Base-by-base conservation (phyloP, 768 basidiomycete species). In the Udeniomyces megalosporus region DNA sequence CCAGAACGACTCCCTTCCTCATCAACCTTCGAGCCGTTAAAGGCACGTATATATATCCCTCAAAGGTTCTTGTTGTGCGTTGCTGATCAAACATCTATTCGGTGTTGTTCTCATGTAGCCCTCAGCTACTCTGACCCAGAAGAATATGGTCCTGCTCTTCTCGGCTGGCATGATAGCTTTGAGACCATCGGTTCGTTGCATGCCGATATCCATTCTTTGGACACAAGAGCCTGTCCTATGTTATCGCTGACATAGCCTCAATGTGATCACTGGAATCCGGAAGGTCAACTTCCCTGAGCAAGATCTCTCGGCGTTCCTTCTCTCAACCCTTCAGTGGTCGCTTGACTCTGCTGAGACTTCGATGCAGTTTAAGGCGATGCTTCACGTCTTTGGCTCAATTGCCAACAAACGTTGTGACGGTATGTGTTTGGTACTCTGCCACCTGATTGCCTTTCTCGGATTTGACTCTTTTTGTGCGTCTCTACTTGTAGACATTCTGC, bases 391-490 rank as follows among this genome's bases (percentile, higher is more conserved):
- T 20, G 78, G 84, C 1, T 79, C 83, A 0, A 74, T 86, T n/a
- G 73, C 90, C 29, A 95, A 96, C 71, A 88, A 90, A 72, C 80
- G 82, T 42, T 76, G 77, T 11, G 78, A 82, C 45, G 82, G 91
- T 89, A 52, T 66, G 78, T 57, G 67, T 48, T 29, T n/a, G n/a
- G n/a, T n/a, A n/a, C n/a, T n/a, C n/a, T n/a, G n/a, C n/a, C n/a
- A n/a, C n/a, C n/a, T n/a, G n/a, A n/a, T n/a, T n/a, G n/a, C n/a
- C n/a, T n/a, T n/a, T n/a, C n/a, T n/a, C n/a, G n/a, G n/a, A n/a
- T n/a, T n/a, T n/a, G n/a, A n/a, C n/a, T n/a, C n/a, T n/a, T n/a
- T n/a, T n/a, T n/a, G n/a, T n/a, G n/a, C n/a, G n/a, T n/a, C n/a
- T n/a, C n/a, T n/a, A n/a, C n/a, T n/a, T 55, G 34, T 54, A 67